Conservation (phyloP, 768 basidiomycete genomes). For the Kwoniella pini region DNA sequence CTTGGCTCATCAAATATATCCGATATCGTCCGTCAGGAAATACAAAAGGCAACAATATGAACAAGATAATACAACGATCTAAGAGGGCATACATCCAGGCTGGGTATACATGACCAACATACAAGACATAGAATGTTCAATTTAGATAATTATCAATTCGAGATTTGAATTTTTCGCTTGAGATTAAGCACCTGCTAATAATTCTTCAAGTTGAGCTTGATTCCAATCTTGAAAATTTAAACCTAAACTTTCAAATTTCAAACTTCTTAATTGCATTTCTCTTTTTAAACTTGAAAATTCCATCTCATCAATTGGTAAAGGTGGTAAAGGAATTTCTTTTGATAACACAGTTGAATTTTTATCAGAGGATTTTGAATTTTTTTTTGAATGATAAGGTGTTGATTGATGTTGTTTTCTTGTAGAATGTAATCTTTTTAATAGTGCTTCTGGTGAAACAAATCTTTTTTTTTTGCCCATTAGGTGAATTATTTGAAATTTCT, state of each 20-base stretch:
- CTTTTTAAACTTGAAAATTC: conserved; percentile 21
- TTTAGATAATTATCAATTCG: not conserved
- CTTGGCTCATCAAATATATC: no score
- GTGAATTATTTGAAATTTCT: not conserved
- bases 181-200: not conserved
- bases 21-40: no score
- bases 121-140: not conserved
- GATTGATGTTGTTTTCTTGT: conserved; percentile 10
- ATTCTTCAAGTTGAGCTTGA: not conserved
- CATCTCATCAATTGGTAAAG: conserved; percentile 1
- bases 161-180: not conserved
- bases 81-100: no score
- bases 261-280: conserved; percentile 31
- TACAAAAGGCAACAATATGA: no score
- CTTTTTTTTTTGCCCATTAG: not conserved
- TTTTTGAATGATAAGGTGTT: conserved; percentile 5
- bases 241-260: conserved; percentile 41
- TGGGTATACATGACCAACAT: no score
- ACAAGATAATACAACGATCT: no score
- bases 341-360: not conserved
- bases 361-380: no score
- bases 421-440: conserved; percentile 9
- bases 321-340: conserved; percentile 8
- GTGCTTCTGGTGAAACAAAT: conserved; percentile 15
- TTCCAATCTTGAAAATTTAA: conserved; percentile 29